Percentiles rank a stretch among this genome's conserved stretches.
These are phyloP conservation scores for Myotisia sp. DNA, from an alignment of 2,329 filamentous ascomycete species.

Conservation along the genomic window DNA sequence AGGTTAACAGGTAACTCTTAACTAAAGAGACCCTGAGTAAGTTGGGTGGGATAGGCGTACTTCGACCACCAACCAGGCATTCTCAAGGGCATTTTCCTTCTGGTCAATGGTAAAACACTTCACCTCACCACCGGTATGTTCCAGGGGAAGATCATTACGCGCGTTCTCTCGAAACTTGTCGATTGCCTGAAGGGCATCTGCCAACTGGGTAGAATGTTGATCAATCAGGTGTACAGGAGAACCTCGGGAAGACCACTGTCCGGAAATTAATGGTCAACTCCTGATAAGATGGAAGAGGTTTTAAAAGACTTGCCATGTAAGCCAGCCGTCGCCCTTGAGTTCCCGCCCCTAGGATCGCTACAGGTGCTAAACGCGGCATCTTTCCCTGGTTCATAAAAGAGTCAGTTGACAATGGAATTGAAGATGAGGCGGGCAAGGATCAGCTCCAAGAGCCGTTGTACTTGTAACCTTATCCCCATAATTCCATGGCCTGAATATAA, in stretches of 20 bases:
- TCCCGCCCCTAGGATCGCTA: conserved; percentile 22
- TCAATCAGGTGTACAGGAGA: conserved; percentile 22
- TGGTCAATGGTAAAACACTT: conserved; percentile 13
- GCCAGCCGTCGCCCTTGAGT: conserved; percentile 25
- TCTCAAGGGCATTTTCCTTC: conserved; percentile 14
- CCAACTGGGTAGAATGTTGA: conserved; percentile 17
- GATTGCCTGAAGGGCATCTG: conserved; percentile 18
- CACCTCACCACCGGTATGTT: conserved; percentile 12
- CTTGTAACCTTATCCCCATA: no score
- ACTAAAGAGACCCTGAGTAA: no score
- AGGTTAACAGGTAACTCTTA: background rate
- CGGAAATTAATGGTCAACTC: background rate
- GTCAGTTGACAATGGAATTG: no score
- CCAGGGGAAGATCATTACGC: conserved; percentile 1
- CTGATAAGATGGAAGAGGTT: background rate
- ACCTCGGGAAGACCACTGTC: conserved; percentile 23
- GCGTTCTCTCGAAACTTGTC: conserved; percentile 15
- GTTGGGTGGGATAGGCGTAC: conserved; percentile 11
- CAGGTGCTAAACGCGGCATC: no score
- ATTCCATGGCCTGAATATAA: no score
- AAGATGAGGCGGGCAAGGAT: no score
- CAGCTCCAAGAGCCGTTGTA: no score
- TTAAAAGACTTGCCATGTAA: conserved; percentile 23
- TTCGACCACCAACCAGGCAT: conserved; percentile 26
- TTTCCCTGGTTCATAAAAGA: no score